Base-by-base conservation (phyloP, 176 grass and related monocot genomes). In the Tuctoria greenei region DNA sequence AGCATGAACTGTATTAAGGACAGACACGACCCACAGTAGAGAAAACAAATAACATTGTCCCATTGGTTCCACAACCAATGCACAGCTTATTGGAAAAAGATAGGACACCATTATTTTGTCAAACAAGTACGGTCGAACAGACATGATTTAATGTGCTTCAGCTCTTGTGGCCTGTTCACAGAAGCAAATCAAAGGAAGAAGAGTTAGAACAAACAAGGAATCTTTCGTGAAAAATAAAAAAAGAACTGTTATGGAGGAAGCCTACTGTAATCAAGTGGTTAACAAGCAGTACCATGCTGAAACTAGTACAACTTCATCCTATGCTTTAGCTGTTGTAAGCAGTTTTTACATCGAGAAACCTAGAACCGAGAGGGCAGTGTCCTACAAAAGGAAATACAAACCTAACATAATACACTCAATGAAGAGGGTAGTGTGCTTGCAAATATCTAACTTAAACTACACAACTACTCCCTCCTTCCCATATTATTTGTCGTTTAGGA, bases 141-240 rank as follows among this genome's bases (percentile, higher is more conserved):
- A 36, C 63, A n/a, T 23, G 63, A 68, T 21, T 45, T 59, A 38
- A 64, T 57, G 47, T 64, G 13, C 12, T 65, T 88, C 81, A 84
- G 58, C 50, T 88, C 76, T 84, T 84, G 57, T 84, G 81, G 23
- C 81, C 86, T 88, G 76, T 34, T 76, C 57, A 79, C 5, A 28
- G 21, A 80, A 59, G 43, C 6, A 59, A 13, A 88, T 59, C 2
- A 75, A 24, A 63, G 7, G 5, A 42, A 49, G 4, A 42, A 65
- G 6, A 46, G 34, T 80, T 75, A 80, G 86, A 63, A 49, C 17
- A 76, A 65, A 65, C 8, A 52, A 74, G 11, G n/a, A 74, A 37
- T 35, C 37, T 20, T 52, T 40, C 67, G 65, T 1, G 6, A 57
- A 9, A 4, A 6, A 59, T 1, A 10, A 59, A 40, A 8, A 14